Evolutionary conservation across 2,329 filamentous ascomycete genomes (phyloP).

Genomic region (Aureobasidium sp.): DNA sequence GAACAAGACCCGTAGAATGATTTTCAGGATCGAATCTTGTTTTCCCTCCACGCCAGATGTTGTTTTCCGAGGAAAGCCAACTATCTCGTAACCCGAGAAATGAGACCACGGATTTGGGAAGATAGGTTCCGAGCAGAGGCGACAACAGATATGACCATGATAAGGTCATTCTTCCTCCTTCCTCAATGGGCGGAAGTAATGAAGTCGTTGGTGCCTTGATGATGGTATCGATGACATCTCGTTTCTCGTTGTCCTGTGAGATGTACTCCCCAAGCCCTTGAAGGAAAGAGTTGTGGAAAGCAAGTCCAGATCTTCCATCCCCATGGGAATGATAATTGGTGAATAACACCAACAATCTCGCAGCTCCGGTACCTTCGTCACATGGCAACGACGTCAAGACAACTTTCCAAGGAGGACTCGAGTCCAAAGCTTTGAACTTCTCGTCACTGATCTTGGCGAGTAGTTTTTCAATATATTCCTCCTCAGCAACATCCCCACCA

Average conservation of each 20-base stretch:
- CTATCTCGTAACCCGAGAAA: constrained; percentile 37
- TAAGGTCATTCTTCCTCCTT: constrained; percentile 43
- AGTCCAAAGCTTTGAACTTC: constrained; percentile 28
- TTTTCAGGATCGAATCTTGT: constrained; percentile 32
- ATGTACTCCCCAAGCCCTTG: constrained; percentile 26
- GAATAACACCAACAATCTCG: constrained; percentile 42
- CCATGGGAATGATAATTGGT: constrained; percentile 49
- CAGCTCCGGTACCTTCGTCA: not conserved
- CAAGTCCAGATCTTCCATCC: constrained; percentile 47
- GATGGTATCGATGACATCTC: constrained; percentile 19
- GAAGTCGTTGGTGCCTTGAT: constrained; percentile 24
- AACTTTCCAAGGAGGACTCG: constrained; percentile 50
- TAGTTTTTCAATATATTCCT: constrained; percentile 11
- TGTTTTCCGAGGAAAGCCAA: constrained; percentile 30
- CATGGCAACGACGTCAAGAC: constrained; percentile 36
- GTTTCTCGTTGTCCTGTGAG: not conserved
- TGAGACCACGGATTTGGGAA: constrained; percentile 40
- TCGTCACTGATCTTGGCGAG: constrained; percentile 12
- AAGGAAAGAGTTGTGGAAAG: constrained; percentile 50
- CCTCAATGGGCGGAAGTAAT: constrained; percentile 44
- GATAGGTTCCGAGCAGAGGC: constrained; percentile 41
- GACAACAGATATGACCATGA: constrained; percentile 50
- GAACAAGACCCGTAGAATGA: constrained; percentile 35
- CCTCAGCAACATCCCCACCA: not conserved
- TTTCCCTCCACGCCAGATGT: constrained; percentile 39